Percentiles rank a stretch among this genome's conserved stretches.
phyloP scores from a whole-genome alignment of 2,329 filamentous ascomycete genomes.

The Ophiocordyceps camponoti-leonardi region DNA sequence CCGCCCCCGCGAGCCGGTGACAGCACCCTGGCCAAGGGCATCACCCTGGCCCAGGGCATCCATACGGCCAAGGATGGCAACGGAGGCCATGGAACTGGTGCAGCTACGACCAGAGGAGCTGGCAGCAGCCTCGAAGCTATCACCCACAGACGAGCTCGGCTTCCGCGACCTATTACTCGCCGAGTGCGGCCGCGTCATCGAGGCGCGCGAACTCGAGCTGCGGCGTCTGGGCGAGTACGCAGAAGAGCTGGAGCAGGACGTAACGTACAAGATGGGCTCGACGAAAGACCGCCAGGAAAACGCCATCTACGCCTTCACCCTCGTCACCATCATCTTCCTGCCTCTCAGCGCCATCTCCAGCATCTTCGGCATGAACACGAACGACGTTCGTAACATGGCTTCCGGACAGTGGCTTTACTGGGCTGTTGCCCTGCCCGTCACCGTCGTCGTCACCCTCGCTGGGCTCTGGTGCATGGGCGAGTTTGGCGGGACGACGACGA shows the following conservation, averaged over 20 bases:
- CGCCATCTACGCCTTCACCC: slow-evolving; percentile 30
- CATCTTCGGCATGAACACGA: slow-evolving; percentile 36
- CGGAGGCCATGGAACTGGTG: background rate
- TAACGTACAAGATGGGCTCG: slow-evolving; percentile 18
- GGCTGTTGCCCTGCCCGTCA: slow-evolving; percentile 28
- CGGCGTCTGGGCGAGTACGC: slow-evolving; percentile 12
- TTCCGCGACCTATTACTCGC: slow-evolving; percentile 19
- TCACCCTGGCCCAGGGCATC: background rate
- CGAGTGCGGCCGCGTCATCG: slow-evolving; percentile 20
- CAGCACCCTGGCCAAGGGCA: background rate
- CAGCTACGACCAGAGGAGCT: slow-evolving; percentile 6
- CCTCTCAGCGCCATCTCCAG: slow-evolving; percentile 27
- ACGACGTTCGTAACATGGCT: slow-evolving; percentile 31
- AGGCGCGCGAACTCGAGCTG: slow-evolving; percentile 18
- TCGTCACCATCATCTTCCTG: slow-evolving; percentile 30
- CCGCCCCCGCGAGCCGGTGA: background rate
- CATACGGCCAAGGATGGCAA: background rate
- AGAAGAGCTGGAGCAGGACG: slow-evolving; percentile 12
- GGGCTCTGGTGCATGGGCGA: slow-evolving; percentile 27
- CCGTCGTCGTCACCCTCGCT: slow-evolving; percentile 18
- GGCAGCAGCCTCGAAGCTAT: slow-evolving; percentile 15
- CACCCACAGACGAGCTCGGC: slow-evolving; percentile 18
- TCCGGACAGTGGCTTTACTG: slow-evolving; percentile 31
- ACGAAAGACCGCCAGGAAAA: slow-evolving; percentile 27
- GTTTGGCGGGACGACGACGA: slow-evolving; percentile 14